Percentiles rank a stretch among this genome's conserved stretches.
phyloP scores from a whole-genome alignment of 169 alveolate genomes.

The Plasmodium coatneyi region DNA sequence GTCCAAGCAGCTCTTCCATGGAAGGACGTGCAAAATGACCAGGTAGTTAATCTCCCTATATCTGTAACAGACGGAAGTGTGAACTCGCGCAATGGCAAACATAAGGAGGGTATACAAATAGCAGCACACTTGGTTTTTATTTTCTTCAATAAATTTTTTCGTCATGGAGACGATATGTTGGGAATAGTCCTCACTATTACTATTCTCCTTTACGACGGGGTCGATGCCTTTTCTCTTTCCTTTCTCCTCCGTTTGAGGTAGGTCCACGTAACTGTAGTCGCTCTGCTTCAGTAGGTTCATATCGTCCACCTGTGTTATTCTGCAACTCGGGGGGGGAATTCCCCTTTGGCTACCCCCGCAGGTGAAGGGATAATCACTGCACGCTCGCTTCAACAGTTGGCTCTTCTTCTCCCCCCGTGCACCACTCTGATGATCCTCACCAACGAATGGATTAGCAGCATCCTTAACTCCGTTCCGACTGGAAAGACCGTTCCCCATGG shows the following conservation, averaged over 20 bases:
- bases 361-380: neutral
- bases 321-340: neutral
- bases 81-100: conserved; percentile 27
- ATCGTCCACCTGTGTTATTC: neutral
- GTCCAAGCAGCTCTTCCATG: conserved; percentile 25
- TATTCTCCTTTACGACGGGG: neutral
- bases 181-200: neutral
- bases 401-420: neutral
- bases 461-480: neutral
- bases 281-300: neutral
- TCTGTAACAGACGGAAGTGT: conserved; percentile 35
- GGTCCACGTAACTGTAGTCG: neutral
- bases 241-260: neutral
- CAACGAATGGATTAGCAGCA: neutral
- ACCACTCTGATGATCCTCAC: neutral
- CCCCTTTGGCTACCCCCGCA: neutral
- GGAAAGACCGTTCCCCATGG: neutral
- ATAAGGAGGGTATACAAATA: conserved; percentile 43
- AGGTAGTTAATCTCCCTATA: conserved; percentile 53
- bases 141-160: conserved; percentile 6
- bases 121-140: neutral
- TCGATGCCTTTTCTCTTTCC: neutral
- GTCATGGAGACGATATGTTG: neutral
- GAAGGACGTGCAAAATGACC: conserved; percentile 30
- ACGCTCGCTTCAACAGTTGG: neutral